Evolutionary conservation across 768 basidiomycete species (phyloP).

Genomic region (Russula dissimulans): DNA sequence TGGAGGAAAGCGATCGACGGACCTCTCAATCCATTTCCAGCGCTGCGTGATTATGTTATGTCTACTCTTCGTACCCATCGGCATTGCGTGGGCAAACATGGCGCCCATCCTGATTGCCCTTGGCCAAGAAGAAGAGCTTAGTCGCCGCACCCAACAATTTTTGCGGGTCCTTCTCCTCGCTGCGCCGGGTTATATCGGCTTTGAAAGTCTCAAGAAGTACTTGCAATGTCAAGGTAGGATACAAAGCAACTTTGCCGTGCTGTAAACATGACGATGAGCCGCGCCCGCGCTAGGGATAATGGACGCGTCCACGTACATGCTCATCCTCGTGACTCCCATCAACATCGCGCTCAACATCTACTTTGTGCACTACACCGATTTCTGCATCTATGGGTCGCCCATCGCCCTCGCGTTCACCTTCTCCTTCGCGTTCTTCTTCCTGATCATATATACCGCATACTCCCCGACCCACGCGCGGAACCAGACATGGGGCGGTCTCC

Average conservation of each 20-base stretch:
- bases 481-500: slow-evolving; percentile 55
- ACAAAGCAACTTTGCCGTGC: not conserved
- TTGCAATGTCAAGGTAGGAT: slow-evolving; percentile 63
- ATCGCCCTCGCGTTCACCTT: slow-evolving; percentile 60
- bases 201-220: slow-evolving; percentile 73
- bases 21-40: slow-evolving; percentile 64
- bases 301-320: slow-evolving; percentile 57
- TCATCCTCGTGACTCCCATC: slow-evolving; percentile 54
- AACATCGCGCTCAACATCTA: slow-evolving; percentile 51
- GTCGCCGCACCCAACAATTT: slow-evolving; percentile 53
- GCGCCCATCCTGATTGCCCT: slow-evolving; percentile 53
- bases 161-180: slow-evolving; percentile 55
- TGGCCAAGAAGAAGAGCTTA: slow-evolving; percentile 50
- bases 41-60: slow-evolving; percentile 59
- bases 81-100: slow-evolving; percentile 52
- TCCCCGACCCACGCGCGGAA: slow-evolving; percentile 48
- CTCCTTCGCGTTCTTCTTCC: slow-evolving; percentile 53
- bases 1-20: slow-evolving; percentile 46
- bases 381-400: slow-evolving; percentile 60
- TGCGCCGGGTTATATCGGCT: slow-evolving; percentile 66
- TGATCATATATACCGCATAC: slow-evolving; percentile 39
- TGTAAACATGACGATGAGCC: not conserved
- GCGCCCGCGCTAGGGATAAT: slow-evolving; percentile 50
- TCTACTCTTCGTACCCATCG: slow-evolving; percentile 54
- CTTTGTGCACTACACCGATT: slow-evolving; percentile 53